Percentiles rank a stretch among this genome's conserved stretches.
These are phyloP conservation scores for Thuidium tamariscinum DNA, from an alignment of 225 moss, liverwort and hornwort genomes.

Conservation along the genomic window DNA sequence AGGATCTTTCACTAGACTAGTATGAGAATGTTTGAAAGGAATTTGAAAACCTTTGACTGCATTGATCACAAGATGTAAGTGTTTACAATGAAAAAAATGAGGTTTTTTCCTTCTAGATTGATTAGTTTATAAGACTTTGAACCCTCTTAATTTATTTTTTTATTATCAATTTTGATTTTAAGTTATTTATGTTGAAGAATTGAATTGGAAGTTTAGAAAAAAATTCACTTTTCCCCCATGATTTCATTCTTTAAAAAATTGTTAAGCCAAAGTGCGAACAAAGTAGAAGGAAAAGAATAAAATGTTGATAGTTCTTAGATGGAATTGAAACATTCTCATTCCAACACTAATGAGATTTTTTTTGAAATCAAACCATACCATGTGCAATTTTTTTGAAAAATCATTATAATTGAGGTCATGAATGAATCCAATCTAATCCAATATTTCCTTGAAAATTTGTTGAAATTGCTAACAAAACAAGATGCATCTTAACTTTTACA, in stretches of 20 bases:
- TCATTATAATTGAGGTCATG: neutral
- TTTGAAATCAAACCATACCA: neutral
- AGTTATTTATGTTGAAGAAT: neutral
- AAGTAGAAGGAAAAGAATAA: neutral
- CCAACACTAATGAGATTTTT: neutral
- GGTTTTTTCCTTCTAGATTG: neutral
- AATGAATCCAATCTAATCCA: no score
- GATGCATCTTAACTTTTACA: neutral
- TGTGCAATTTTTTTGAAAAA: neutral
- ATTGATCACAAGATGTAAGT: neutral
- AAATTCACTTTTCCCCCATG: rapidly evolving
- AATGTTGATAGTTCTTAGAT: neutral
- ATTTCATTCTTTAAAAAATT: neutral
- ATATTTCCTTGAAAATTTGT: neutral
- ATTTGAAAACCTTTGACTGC: neutral
- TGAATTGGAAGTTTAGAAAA: neutral
- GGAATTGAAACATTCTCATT: neutral
- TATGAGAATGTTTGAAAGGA: neutral
- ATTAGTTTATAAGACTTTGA: neutral
- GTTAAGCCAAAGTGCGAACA: rapidly evolving
- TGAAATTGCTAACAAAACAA: neutral
- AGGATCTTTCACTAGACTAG: neutral
- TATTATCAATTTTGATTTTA: rapidly evolving
- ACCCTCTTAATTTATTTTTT: neutral
- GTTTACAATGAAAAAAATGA: neutral